Evolutionary conservation across 768 basidiomycete genomes (phyloP).

Genomic region (Psilocybe sp.): DNA sequence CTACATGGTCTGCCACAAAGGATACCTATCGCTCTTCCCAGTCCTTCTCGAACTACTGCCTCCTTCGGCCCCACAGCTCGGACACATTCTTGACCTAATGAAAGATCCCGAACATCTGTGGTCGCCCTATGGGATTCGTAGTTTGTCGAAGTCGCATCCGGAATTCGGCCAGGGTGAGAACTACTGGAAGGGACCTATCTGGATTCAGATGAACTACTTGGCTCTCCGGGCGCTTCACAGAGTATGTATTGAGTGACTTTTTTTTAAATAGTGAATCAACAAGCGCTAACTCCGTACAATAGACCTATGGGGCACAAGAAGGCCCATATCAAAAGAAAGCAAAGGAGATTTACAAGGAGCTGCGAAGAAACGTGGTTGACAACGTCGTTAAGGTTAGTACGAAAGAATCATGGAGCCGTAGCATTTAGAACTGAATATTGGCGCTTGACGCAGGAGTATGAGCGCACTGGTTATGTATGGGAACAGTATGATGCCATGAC

Average conservation of each 20-base stretch:
- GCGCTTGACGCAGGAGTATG: slow-evolving; percentile 65
- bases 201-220: slow-evolving; percentile 98
- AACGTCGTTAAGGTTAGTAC: slow-evolving; percentile 63
- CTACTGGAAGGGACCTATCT: slow-evolving; percentile 97
- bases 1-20: slow-evolving; percentile 84
- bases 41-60: slow-evolving; percentile 82
- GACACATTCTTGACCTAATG: slow-evolving; percentile 76
- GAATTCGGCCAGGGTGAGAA: slow-evolving; percentile 91
- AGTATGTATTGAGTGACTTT: slow-evolving; percentile 33
- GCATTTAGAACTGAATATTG: neutral
- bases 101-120: slow-evolving; percentile 83
- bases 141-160: slow-evolving; percentile 84
- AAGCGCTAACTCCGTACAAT: neutral
- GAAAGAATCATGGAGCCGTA: neutral
- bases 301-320: slow-evolving; percentile 75
- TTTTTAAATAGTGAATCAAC: neutral
- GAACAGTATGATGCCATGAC: slow-evolving; percentile 90
- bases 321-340: slow-evolving; percentile 84
- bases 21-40: slow-evolving; percentile 94
- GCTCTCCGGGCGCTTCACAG: slow-evolving; percentile 76
- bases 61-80: slow-evolving; percentile 75
- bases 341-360: slow-evolving; percentile 71
- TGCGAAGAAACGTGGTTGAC: slow-evolving; percentile 79
- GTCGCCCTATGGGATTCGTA: slow-evolving; percentile 89
- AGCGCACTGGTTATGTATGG: slow-evolving; percentile 94